Evolutionary conservation across 345 rosid species (phyloP).

Genomic region (Moricandia moricandioides): DNA sequence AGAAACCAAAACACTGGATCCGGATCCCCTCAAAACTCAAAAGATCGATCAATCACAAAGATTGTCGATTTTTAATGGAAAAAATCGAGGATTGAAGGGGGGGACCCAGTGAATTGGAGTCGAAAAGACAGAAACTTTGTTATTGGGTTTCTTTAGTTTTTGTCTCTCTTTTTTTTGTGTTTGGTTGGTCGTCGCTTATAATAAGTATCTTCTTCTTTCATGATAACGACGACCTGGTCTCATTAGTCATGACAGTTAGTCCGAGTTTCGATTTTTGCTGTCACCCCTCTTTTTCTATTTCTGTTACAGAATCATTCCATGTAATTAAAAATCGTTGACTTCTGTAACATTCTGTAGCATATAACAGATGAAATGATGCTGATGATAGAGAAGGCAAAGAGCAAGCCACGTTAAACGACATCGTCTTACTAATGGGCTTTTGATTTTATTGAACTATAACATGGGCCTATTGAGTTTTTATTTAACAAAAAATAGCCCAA

Average conservation of each 20-base stretch:
- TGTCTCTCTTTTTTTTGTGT: neutral
- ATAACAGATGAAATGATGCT: neutral
- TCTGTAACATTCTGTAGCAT: neutral
- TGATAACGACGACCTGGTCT: neutral
- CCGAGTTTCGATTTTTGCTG: neutral
- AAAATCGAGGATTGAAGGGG: conserved; percentile 18
- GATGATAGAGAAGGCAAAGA: neutral
- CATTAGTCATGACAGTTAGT: neutral
- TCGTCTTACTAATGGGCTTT: neutral
- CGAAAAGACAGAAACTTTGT: conserved; percentile 16
- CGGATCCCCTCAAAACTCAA: conserved; percentile 23
- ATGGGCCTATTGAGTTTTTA: neutral
- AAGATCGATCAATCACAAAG: conserved; percentile 15
- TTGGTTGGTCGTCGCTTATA: neutral
- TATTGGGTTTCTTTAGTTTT: neutral
- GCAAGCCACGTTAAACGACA: neutral
- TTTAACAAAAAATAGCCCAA: neutral
- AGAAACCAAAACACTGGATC: conserved; percentile 10
- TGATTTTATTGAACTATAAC: neutral
- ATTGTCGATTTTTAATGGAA: neutral
- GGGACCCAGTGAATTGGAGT: conserved; percentile 26
- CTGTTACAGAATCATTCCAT: neutral
- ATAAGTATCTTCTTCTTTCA: neutral
- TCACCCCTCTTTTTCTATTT: neutral
- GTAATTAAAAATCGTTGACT: neutral